Base-by-base conservation (phyloP, 257 asterid genomes). In the Orobanche coerulescens region DNA sequence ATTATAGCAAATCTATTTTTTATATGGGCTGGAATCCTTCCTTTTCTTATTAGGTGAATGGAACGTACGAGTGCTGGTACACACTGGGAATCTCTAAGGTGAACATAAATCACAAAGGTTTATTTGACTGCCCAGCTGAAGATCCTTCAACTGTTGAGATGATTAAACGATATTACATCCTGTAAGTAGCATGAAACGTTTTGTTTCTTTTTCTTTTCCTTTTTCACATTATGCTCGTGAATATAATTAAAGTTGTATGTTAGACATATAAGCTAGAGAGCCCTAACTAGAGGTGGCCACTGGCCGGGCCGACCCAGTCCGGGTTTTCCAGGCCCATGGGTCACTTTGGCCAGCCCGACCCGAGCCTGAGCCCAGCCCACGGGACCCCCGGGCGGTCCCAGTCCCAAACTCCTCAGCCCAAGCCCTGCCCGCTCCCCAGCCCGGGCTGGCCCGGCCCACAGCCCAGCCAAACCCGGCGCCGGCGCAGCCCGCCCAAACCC, bases 51-150 rank as follows among this genome's bases (percentile, higher is more conserved):
- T 63, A 92, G 98, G 93, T 92, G 58, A 92, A 92, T 76, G 94
- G 72, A 71, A 88, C 96, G 36, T 92, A 88, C 12, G 81, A 83
- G 71, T 92, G 98, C 84, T 82, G 94, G 96, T 92, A 92, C 71
- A 76, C 88, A 19, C 50, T 82, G 68, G 96, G 96, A 25, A 69
- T 86, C 53, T 76, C 96, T 63, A 84, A 76, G 78, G 95, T 92
- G 68, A 74, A 80, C 78, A 84, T 92, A 46, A 72, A 79, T 58
- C 83, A 78, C 48, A 77, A 75, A 78, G 91, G 91, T 47, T 75
- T 88, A 64, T 84, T 88, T 70, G 70, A 86, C 68, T 92, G 98
- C 76, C 86, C 75, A 58, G 84, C 95, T n/a, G 82, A 82, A 40
- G 84, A 84, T 64, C 95, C 96, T 61, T 86, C 96, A 25, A 81